A percentile compares a stretch with the other conserved stretches of the same genome.
Evolutionary conservation across 805 yeast genomes (phyloP).

Genomic region (Soucietia sequanensis): DNA sequence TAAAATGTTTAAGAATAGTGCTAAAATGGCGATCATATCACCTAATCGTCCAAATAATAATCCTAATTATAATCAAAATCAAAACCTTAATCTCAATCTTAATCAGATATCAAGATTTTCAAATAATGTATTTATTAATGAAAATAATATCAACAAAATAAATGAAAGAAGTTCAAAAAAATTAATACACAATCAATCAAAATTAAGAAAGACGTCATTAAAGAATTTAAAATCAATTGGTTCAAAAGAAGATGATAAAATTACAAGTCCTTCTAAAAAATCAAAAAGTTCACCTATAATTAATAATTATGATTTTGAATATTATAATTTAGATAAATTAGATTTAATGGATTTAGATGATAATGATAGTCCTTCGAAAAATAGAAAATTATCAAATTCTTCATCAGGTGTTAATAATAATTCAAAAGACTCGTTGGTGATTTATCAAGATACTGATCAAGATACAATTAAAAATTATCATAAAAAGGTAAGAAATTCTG

Average conservation of each 20-base stretch:
- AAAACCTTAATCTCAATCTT: background rate
- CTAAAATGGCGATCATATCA: conserved; percentile 31
- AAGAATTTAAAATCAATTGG: background rate
- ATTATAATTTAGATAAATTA: conserved; percentile 26
- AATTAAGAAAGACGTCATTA: conserved; percentile 11
- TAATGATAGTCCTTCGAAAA: conserved; percentile 29
- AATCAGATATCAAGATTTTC: too few relatives aligned
- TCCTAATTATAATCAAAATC: background rate
- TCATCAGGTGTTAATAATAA: conserved; percentile 10
- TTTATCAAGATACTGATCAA: conserved; percentile 21
- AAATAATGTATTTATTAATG: background rate
- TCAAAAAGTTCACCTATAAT: conserved; percentile 1
- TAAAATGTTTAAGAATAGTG: conserved; percentile 35
- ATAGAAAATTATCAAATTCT: conserved; percentile 22
- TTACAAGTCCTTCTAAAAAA: background rate
- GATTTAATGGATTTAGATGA: conserved; percentile 18
- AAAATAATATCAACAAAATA: background rate
- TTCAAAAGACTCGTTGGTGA: conserved; percentile 13
- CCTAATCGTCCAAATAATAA: conserved; percentile 18
- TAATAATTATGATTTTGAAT: conserved; percentile 14
- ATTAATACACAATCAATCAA: conserved; percentile 6
- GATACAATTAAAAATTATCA: conserved; percentile 4
- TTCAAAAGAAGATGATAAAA: background rate
- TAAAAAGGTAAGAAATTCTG: background rate
- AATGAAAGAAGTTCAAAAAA: background rate